These are phyloP conservation scores for Penstemon barbatus DNA, from an alignment of 257 asterid species.

Conservation along the genomic window DNA sequence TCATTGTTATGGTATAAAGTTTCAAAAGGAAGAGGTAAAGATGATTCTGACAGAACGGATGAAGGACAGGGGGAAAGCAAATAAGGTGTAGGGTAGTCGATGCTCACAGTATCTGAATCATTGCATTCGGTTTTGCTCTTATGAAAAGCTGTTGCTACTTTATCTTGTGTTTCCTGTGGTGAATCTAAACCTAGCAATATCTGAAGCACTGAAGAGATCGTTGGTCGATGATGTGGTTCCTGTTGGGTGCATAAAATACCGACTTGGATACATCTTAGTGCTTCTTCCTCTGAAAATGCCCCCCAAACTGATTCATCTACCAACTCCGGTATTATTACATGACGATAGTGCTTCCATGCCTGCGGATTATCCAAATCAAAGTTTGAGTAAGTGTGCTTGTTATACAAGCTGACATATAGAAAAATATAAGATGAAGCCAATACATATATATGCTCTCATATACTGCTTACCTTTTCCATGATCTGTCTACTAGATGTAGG, in stretches of 20 bases:
- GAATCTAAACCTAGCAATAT: slow-evolving; percentile 1
- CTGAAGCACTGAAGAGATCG: slow-evolving; percentile 12
- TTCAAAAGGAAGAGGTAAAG: background rate
- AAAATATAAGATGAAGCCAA: background rate
- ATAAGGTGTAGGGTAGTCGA: too few relatives aligned
- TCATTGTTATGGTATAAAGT: background rate
- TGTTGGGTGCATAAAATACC: slow-evolving; percentile 23
- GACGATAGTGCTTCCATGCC: too few relatives aligned
- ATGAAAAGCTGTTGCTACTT: background rate
- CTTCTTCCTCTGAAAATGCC: too few relatives aligned
- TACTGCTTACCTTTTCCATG: background rate
- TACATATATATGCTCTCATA: background rate
- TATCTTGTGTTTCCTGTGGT: slow-evolving; percentile 1
- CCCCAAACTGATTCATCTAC: too few relatives aligned
- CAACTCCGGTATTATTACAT: too few relatives aligned
- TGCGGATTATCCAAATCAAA: too few relatives aligned
- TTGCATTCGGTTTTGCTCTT: background rate
- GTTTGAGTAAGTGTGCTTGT: background rate
- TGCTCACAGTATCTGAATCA: background rate
- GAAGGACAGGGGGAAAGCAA: too few relatives aligned
- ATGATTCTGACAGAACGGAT: too few relatives aligned
- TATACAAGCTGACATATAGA: background rate
- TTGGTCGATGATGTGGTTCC: slow-evolving; percentile 7
- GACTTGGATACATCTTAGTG: background rate
- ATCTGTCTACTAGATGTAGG: background rate